Conservation (phyloP, 1,284 basidiomycete genomes). For the Trichosporon sp. region DNA sequence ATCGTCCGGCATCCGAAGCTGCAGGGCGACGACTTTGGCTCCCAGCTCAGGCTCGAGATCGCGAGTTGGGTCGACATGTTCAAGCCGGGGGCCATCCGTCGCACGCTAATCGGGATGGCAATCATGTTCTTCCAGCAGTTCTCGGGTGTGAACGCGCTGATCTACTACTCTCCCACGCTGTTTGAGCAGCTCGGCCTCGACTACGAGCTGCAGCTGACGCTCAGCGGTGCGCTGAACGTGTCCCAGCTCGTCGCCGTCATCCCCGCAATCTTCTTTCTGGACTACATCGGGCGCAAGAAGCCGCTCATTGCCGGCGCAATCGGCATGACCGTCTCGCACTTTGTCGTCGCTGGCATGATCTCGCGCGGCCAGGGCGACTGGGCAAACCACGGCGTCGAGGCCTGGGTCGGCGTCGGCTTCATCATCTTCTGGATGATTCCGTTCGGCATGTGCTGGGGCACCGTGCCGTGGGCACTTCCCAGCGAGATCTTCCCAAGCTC, state of each 20-base stretch:
- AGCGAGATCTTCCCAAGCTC: constrained; percentile 30
- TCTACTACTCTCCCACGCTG: constrained; percentile 38
- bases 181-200: constrained; percentile 41
- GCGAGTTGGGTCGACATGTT: constrained; percentile 29
- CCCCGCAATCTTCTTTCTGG: constrained; percentile 42
- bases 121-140: constrained; percentile 39
- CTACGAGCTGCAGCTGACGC: constrained; percentile 29
- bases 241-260: constrained; percentile 39
- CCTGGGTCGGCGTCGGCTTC: constrained; percentile 30
- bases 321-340: constrained; percentile 20
- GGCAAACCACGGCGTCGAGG: constrained; percentile 19
- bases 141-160: constrained; percentile 31
- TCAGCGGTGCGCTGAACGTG: constrained; percentile 45
- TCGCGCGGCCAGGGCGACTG: constrained; percentile 25
- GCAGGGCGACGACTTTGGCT: constrained; percentile 8
- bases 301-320: constrained; percentile 30
- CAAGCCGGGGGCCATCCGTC: constrained; percentile 19
- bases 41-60: constrained; percentile 24
- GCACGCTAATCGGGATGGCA: constrained; percentile 24
- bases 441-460: constrained; percentile 21
- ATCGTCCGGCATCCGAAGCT: constrained; percentile 20
- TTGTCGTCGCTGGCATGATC: constrained; percentile 32
- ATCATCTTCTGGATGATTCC: constrained; percentile 25
- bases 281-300: constrained; percentile 42
- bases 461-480: constrained; percentile 37